A percentile compares a stretch with the other conserved stretches of the same genome.
Conservation (phyloP, 106 monocot species). For the Agapanthus africanus region DNA sequence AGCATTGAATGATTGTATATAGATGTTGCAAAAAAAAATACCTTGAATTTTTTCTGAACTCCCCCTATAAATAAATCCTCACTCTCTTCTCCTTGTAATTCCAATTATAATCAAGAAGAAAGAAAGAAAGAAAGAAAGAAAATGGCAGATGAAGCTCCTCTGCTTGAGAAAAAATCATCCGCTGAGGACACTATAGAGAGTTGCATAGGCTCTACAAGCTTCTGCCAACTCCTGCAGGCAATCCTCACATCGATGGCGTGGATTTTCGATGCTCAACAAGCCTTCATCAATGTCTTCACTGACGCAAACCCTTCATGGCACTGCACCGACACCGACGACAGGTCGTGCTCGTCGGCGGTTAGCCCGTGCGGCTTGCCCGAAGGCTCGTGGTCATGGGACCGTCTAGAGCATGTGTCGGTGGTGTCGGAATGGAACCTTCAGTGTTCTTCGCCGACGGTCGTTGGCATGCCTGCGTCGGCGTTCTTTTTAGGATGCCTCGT, state of each 20-base stretch:
- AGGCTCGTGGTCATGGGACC: slow-evolving; percentile 45
- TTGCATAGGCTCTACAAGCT: background rate
- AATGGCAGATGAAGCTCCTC: no score
- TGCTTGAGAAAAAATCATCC: no score
- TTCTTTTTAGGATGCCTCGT: slow-evolving; percentile 57
- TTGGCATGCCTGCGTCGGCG: slow-evolving; percentile 43
- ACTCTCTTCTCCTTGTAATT: no score
- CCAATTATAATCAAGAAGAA: no score
- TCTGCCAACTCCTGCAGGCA: slow-evolving; percentile 10
- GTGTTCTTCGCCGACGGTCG: slow-evolving; percentile 29
- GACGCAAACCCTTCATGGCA: slow-evolving; percentile 48
- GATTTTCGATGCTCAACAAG: slow-evolving; percentile 24
- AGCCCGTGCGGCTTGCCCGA: slow-evolving; percentile 25
- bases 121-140: no score
- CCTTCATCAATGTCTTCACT: slow-evolving; percentile 58
- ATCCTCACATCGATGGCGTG: slow-evolving; percentile 13
- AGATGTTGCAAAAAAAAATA: no score
- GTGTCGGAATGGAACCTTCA: slow-evolving; percentile 58
- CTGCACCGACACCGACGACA: slow-evolving; percentile 20
- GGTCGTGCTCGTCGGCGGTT: slow-evolving; percentile 11
- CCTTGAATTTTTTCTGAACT: no score
- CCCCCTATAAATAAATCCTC: no score
- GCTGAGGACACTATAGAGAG: no score
- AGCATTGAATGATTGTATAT: no score
- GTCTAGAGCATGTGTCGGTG: slow-evolving; percentile 17